phyloP scores from a whole-genome alignment of 2,329 filamentous ascomycete genomes.

The Penicillium polonicum region DNA sequence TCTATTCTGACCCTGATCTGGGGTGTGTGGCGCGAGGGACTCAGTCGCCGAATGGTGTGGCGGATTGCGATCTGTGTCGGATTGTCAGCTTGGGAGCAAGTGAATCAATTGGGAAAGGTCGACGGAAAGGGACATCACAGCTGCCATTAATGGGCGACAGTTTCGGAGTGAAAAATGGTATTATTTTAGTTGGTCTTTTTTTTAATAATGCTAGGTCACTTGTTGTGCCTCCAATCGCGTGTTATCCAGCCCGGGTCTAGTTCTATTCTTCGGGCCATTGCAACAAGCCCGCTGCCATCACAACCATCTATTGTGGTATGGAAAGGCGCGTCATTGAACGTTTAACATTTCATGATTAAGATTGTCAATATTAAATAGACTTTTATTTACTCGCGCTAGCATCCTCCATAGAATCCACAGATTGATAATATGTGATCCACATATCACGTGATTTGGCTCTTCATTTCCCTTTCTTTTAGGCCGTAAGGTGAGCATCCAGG shows the following conservation, averaged over 20 bases:
- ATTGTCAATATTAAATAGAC: not conserved
- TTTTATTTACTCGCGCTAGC: not conserved
- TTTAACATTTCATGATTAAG: too few species aligned
- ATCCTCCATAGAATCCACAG: too few species aligned
- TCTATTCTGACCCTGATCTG: constrained; percentile 15
- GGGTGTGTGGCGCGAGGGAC: constrained; percentile 13
- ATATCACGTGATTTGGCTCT: not conserved
- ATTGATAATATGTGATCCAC: not conserved
- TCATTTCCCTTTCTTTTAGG: not conserved
- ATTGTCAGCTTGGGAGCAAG: constrained; percentile 15
- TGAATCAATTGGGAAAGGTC: constrained; percentile 4
- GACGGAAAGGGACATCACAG: constrained; percentile 8
- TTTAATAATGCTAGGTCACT: not conserved
- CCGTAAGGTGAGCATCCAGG: not conserved
- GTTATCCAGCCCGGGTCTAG: too few species aligned
- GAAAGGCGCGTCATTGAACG: too few species aligned
- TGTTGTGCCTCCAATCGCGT: too few species aligned
- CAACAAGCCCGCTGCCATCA: too few species aligned
- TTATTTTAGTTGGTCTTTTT: not conserved
- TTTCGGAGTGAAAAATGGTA: not conserved
- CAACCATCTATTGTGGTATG: too few species aligned
- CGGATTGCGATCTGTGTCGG: constrained; percentile 16
- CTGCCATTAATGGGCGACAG: constrained; percentile 11
- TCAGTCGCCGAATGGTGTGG: constrained; percentile 14
- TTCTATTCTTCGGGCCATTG: too few species aligned